These are phyloP conservation scores for Thalia dealbata DNA, from an alignment of 176 grass and related monocot genomes.

Conservation along the genomic window DNA sequence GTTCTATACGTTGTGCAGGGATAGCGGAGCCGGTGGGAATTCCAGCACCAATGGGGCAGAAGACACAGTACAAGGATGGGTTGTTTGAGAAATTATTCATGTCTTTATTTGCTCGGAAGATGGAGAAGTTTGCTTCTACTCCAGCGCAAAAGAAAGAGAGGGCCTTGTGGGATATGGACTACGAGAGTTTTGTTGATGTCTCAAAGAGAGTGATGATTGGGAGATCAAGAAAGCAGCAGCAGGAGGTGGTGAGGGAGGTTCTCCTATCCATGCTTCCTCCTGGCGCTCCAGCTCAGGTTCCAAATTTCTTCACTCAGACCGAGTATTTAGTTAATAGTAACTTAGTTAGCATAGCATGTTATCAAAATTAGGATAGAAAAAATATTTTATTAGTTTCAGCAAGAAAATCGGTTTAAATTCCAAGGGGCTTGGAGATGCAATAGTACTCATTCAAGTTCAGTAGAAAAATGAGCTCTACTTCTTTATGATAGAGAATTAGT, in stretches of 20 bases:
- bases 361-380: too few species aligned
- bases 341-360: too few species aligned
- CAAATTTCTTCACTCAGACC: background rate
- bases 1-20: constrained; percentile 2
- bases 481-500: background rate
- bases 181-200: constrained; percentile 88
- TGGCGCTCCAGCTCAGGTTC: constrained; percentile 51
- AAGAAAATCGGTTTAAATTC: background rate
- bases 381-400: background rate
- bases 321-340: background rate
- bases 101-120: constrained; percentile 76
- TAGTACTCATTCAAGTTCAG: too few species aligned
- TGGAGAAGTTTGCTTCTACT: constrained; percentile 56
- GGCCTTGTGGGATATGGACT: constrained; percentile 75
- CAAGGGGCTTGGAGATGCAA: too few species aligned
- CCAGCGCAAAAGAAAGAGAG: constrained; percentile 11
- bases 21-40: constrained; percentile 40
- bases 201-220: constrained; percentile 71
- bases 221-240: constrained; percentile 61
- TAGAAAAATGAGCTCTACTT: background rate
- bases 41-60: constrained; percentile 80
- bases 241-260: constrained; percentile 77
- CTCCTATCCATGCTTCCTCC: constrained; percentile 80
- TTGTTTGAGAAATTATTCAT: constrained; percentile 73
- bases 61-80: constrained; percentile 80